Evolutionary conservation across 352 stramenopile species (phyloP), one percentile per base, ranked within the genome.

Genomic region (Elongisporangium undulatum): DNA sequence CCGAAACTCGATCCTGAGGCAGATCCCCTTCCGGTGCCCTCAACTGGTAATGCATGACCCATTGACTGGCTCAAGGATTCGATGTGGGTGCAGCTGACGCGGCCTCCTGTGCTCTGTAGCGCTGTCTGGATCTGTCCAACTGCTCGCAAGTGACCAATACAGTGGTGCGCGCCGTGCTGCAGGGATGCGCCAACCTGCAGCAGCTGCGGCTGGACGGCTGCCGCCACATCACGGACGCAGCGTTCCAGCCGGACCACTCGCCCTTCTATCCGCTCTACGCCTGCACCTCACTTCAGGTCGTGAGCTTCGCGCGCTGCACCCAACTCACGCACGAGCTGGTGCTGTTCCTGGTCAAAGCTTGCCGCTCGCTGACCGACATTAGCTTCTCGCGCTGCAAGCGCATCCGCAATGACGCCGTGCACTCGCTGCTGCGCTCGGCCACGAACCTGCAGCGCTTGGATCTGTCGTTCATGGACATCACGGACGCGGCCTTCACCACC

Each of bases 91-190:
- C 6, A 53, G 15, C 23, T 58, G 3, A 51, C 15, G 24, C 24
- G 20, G 0, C 54, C 34, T 50, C 13, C 15, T 45, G 49, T 13
- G 55, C 29, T 23, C 50, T 21, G 19, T 55, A 95, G 86, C 79
- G 82, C 60, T 94, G 79, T 51, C 69, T 95, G 53, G 83, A 95
- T 66, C 65, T 95, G 19, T 87, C 85, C 17, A 91, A 92, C 61
- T 95, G 84, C 59, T 65, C 74, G n/a, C 87, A 95, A 71, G 87
- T 95, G 56, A 94, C 78, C 67, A 95, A 94, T 68, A 83, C 83
- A 5, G 84, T 95, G 53, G 77, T 95, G 53, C 85, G 82, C 19
- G 76, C 82, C 17, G 77, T 94, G 55, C 65, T 95, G 29, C 87
- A 93, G 55, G 83, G 84, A 10, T 95, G 87, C 62, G 66, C 77